Base-by-base conservation (phyloP, 352 stramenopile genomes). In the Globisporangium polare region DNA sequence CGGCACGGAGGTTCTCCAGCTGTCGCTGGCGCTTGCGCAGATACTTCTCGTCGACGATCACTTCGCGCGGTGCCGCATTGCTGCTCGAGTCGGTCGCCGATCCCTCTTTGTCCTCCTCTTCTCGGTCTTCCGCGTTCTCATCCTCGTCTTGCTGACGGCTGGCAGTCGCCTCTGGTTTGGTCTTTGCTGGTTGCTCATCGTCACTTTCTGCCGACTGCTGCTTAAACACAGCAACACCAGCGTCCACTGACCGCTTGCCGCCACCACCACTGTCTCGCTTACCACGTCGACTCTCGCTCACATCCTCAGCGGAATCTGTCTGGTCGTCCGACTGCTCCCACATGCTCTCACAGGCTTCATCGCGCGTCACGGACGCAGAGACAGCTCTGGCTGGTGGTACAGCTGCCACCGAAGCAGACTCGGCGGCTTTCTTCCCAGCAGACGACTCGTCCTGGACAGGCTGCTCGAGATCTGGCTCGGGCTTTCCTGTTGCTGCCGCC, bases 291-390 rank as follows among this genome's bases (percentile, higher is more conserved):
- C 41, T 22, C 60, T 65, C 24, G n/a, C 33, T 22, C 26, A 56
- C 42, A 22, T 37, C 60, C 33, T 59, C 41, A 22, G 18, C 53
- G 20, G 53, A 56, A 43, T 83, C 73, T 18, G 65, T 65, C 7
- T 37, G 59, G 39, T 85, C 77, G n/a, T 79, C 73, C 27, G 69
- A 58, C 26, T 88, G 69, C 29, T 90, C 81, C 74, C 74, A 87
- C 78, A 93, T 83, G 42, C 84, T 93, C 37, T 93, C 84, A 57
- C 79, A 91, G 0, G 84, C 84, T 66, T 93, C 84, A 53, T 93
- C 84, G 46, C 84, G 69, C 39, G 81, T 91, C 53, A 89, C 75
- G 5, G 67, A 54, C 33, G 66, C 29, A 26, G 29, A 37, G 1
- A 46, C 58, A 22, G 18, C 47, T 12, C 12, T 17, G 18, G n/a